Conservation (phyloP, 2,329 filamentous ascomycete species). For the Pseudogymnoascus verrucosus region DNA sequence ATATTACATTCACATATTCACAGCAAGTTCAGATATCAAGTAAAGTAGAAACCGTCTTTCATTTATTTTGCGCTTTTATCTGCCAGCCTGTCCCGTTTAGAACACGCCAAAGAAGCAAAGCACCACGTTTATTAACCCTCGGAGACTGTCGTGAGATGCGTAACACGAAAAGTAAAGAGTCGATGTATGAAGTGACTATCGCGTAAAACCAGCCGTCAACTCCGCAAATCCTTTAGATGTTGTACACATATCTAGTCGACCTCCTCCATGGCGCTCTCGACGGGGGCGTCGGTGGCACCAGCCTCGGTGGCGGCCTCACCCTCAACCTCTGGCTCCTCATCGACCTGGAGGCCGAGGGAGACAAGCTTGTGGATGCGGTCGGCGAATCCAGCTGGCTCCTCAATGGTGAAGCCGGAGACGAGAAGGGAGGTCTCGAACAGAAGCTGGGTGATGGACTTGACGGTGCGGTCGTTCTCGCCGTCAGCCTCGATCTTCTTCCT, state of each 20-base stretch:
- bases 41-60: slow-evolving; percentile 4
- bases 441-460: slow-evolving; percentile 98
- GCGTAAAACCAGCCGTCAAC: slow-evolving; percentile 7
- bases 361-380: slow-evolving; percentile 99
- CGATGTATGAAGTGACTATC: slow-evolving; percentile 6
- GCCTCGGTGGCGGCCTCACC: slow-evolving; percentile 54
- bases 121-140: slow-evolving; percentile 5
- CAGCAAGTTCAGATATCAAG: not conserved
- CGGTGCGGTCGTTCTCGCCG: slow-evolving; percentile 95
- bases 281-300: slow-evolving; percentile 45
- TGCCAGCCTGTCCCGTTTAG: slow-evolving; percentile 4
- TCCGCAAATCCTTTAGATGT: slow-evolving; percentile 9
- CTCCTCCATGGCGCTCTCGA: slow-evolving; percentile 94
- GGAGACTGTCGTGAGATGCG: slow-evolving; percentile 9
- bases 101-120: slow-evolving; percentile 8
- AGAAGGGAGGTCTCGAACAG: slow-evolving; percentile 98
- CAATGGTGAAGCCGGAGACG: slow-evolving; percentile 98
- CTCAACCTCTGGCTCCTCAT: slow-evolving; percentile 77
- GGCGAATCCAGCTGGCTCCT: slow-evolving; percentile 94
- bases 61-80: slow-evolving; percentile 2
- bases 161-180: slow-evolving; percentile 9
- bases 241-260: slow-evolving; percentile 65
- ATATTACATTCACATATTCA: not conserved
- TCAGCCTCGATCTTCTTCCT: slow-evolving; percentile 98
- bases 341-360: slow-evolving; percentile 92